Evolutionary conservation across 225 moss, liverwort and hornwort genomes (phyloP), one percentile per base, ranked within the genome.

Genomic region (Thuidium tamariscinum): DNA sequence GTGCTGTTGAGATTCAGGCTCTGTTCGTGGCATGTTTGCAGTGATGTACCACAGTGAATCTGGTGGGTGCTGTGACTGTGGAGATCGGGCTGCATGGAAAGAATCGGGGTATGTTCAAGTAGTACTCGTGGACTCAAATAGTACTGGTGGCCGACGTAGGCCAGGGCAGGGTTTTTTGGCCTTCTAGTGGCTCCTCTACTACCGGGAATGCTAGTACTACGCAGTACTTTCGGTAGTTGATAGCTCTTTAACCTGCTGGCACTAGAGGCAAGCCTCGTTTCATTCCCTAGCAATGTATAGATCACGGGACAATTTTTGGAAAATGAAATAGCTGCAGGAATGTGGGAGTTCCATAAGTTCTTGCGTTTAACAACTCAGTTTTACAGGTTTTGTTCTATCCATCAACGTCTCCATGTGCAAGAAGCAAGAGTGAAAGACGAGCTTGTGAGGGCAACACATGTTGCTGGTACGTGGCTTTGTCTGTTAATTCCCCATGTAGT

Each of bases 31-130:
- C 46, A 61, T 83, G 55, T 73, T 60, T 89, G 92, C 95, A 98
- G 98, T 98, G 75, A 98, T 98, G 98, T 98, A 98, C 82, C 95
- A 95, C 74, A 93, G 91, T 88, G 93, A 90, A 84, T 91, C 91
- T 83, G 91, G 93, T 87, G 93, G 93, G 82, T 93, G 93, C 86
- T 93, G 93, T 61, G 93, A 93, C 86, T 93, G 93, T 92, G 93
- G 93, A 74, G 93, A 93, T 86, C 90, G 57, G 51, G 93, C 89
- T 89, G 95, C 98, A 48, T 98, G 98, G 98, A 95, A 94, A 91
- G 93, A 92, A 81, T 90, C 91, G 81, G 97, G 98, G 98, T 98
- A 88, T 63, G 86, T 80, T 74, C 51, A 60, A 77, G 32, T 84
- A 84, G 62, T 36, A 64, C 42, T 76, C 62, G 10, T 46, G 20